phyloP scores from a whole-genome alignment of 2,329 filamentous ascomycete species.

The Penicillium sp. region DNA sequence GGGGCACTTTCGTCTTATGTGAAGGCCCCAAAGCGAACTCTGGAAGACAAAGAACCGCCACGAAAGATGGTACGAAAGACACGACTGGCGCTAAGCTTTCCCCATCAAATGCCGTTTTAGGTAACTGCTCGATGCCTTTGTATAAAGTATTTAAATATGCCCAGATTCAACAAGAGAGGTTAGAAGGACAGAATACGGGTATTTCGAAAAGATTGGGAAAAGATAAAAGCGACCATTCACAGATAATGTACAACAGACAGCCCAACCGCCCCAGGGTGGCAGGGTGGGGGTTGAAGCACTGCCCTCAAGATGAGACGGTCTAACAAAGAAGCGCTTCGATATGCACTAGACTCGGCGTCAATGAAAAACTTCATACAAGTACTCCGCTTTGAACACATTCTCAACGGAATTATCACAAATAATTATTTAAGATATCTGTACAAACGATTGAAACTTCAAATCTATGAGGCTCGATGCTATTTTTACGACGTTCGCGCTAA shows the following conservation, averaged over 20 bases:
- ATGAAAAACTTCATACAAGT: not conserved
- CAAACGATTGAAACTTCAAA: not conserved
- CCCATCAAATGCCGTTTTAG: not conserved
- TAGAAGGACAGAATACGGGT: not conserved
- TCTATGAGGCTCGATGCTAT: slow-evolving; percentile 3
- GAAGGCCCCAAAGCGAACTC: not conserved
- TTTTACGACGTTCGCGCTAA: slow-evolving; percentile 2
- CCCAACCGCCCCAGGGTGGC: not conserved
- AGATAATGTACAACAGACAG: not conserved
- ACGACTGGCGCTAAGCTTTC: not conserved
- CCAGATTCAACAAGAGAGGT: not conserved
- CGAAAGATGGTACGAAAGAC: not conserved
- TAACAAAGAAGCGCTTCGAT: slow-evolving; percentile 4
- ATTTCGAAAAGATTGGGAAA: not conserved
- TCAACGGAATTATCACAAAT: not conserved
- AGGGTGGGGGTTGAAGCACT: slow-evolving; percentile 3
- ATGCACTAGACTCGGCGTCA: slow-evolving; percentile 1
- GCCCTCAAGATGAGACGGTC: slow-evolving; percentile 1
- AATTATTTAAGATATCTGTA: not conserved
- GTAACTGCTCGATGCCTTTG: not conserved
- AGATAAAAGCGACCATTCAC: not conserved
- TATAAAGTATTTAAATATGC: not conserved
- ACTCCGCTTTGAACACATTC: not conserved
- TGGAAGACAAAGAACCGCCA: not conserved
- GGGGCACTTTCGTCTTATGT: slow-evolving; percentile 5